Evolutionary conservation across 805 yeast species (phyloP), one percentile per base, ranked within the genome.

Genomic region (Candida arabinofermentans): DNA sequence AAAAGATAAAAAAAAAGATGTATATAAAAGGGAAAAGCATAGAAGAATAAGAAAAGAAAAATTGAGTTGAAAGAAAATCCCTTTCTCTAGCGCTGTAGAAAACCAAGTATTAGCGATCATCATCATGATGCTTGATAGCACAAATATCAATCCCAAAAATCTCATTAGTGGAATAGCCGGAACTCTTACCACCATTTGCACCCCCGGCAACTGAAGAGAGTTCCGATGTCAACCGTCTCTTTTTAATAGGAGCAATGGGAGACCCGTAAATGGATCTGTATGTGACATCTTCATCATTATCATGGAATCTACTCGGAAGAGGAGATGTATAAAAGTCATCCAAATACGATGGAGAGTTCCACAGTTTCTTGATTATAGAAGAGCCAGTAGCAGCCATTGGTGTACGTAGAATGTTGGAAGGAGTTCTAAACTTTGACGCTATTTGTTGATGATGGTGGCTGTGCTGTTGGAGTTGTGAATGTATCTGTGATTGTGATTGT

Each of bases 321-420:
- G 78, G 77, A 18, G 83, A 76, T 31, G 79, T 73, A 50, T 80
- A 78, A 54, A 81, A 81, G 51, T 81, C 87, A 44, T 81, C 86
- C 42, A 80, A 64, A 52, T 77, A 79, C 2, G 81, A 71, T 12
- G 86, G 86, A 17, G 85, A 78, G 51, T 77, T 73, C 83, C 86
- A 79, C 34, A 77, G 63, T 52, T 72, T 77, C 48, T 70, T 72
- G 56, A 72, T 61, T 16, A 71, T 65, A 8, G 78, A 67, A 1
- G 58, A 49, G 4, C 47, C 42, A 10, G 46, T 34, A 8, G 45
- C 42, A n/a, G 50, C 40, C 7, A 51, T 37, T 3, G 61, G 55
- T 6, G 58, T 52, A 8, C 50, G 42, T 14, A 49, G 34, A 19
- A 52, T 34, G 27, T 46, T 52, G 19, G 51, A 50, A 12, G 64